phyloP scores from a whole-genome alignment of 2,329 filamentous ascomycete genomes.

The Trichoderma citrinoviride region DNA sequence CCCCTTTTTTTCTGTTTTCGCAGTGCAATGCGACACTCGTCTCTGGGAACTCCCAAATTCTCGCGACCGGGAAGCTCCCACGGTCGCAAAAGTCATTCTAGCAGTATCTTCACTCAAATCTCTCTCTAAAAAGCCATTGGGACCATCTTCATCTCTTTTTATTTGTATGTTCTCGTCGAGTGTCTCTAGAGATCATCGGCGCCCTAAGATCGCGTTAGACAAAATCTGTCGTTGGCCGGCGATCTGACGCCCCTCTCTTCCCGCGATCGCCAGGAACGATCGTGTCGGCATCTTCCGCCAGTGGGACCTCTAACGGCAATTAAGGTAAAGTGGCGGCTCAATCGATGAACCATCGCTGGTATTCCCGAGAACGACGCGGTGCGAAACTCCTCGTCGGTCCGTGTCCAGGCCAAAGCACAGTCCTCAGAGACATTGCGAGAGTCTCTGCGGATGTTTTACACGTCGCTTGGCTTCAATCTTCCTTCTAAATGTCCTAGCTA shows the following conservation, averaged over 20 bases:
- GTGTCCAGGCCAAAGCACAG: neutral
- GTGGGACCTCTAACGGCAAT: neutral
- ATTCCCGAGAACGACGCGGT: neutral
- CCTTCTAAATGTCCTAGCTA: neutral
- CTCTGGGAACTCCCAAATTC: neutral
- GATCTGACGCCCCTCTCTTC: too few species aligned
- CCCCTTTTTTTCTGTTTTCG: neutral
- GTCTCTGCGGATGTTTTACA: too few species aligned
- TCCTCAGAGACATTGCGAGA: too few species aligned
- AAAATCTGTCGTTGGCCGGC: too few species aligned
- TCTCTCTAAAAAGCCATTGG: neutral
- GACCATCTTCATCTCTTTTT: too few species aligned
- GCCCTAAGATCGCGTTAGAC: too few species aligned
- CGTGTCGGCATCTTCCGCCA: neutral
- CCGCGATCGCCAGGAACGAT: too few species aligned
- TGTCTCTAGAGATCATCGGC: too few species aligned
- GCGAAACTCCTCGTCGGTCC: neutral
- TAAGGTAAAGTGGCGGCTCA: neutral
- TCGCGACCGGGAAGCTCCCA: neutral
- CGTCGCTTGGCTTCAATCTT: neutral
- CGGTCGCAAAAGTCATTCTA: neutral
- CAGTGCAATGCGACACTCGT: neutral
- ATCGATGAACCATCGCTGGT: neutral
- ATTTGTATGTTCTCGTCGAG: too few species aligned
- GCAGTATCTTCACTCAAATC: too few species aligned